phyloP scores from a whole-genome alignment of 139 green algal genomes.

The Tetradesmus lagerheimii region DNA sequence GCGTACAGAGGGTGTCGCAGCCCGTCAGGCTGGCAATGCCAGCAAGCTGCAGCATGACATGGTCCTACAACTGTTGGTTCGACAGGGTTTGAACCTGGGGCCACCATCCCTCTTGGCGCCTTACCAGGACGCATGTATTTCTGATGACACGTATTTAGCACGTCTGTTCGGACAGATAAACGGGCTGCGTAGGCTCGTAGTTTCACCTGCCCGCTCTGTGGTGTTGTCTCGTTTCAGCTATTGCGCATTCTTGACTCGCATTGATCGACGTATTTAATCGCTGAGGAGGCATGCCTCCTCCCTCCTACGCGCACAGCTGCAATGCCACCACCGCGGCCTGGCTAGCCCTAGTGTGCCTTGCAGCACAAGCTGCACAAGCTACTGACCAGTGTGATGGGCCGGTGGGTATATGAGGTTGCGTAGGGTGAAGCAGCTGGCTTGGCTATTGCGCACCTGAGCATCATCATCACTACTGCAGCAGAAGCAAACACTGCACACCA shows the following conservation, averaged over 20 bases:
- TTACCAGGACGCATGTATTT: no score
- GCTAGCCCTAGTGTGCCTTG: conserved; percentile 29
- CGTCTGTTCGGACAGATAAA: background rate
- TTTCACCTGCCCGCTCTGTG: background rate
- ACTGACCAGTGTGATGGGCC: conserved; percentile 30
- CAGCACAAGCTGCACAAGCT: conserved; percentile 7
- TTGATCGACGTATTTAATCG: background rate
- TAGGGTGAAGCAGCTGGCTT: background rate
- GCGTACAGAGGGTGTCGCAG: no score
- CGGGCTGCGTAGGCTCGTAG: background rate
- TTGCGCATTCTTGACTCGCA: background rate
- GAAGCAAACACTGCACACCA: background rate
- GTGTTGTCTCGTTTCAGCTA: background rate
- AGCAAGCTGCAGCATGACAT: no score
- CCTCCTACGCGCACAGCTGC: conserved; percentile 1
- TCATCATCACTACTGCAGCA: background rate
- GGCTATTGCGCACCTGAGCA: background rate
- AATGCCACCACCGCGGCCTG: background rate
- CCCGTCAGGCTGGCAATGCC: no score
- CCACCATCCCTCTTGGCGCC: no score
- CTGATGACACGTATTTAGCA: no score
- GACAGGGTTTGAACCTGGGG: no score
- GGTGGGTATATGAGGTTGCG: background rate
- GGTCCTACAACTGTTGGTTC: no score
- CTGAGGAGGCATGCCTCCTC: background rate